Evolutionary conservation across 192 early-diverging fungal genomes (phyloP).

Genomic region (Linnemannia hyalina): DNA sequence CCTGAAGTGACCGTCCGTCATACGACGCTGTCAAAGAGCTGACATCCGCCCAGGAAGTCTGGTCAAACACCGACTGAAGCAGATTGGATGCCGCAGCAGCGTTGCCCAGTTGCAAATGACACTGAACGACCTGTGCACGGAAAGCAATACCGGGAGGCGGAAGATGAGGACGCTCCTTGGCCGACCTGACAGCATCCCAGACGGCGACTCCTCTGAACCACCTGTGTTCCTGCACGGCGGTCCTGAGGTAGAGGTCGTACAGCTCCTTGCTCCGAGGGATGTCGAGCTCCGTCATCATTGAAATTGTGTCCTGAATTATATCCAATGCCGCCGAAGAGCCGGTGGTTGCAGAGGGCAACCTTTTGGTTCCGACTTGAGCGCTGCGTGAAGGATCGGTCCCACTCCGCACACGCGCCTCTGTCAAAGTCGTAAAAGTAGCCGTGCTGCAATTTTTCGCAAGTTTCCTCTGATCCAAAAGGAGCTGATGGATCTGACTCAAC

Average conservation of each 20-base stretch:
- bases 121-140: slow-evolving; percentile 6
- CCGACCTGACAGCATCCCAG: slow-evolving; percentile 11
- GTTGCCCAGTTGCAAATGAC: slow-evolving; percentile 18
- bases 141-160: not conserved
- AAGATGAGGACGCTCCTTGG: not conserved
- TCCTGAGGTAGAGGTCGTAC: slow-evolving; percentile 18
- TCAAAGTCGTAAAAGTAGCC: not conserved
- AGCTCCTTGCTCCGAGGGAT: slow-evolving; percentile 11
- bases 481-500: slow-evolving; percentile 10
- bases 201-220: slow-evolving; percentile 23
- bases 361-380: not conserved
- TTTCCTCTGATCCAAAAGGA: not conserved
- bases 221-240: slow-evolving; percentile 16
- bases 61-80: slow-evolving; percentile 13
- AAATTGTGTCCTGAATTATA: slow-evolving; percentile 19
- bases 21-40: not conserved
- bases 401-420: slow-evolving; percentile 7
- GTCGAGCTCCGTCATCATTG: slow-evolving; percentile 11
- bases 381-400: not conserved
- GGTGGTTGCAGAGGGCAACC: not conserved
- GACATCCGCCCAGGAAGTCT: not conserved
- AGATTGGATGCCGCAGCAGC: not conserved
- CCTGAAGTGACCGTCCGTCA: not conserved
- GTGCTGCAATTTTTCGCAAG: not conserved
- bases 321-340: not conserved